Evolutionary conservation across 768 basidiomycete species (phyloP), one percentile per base, ranked within the genome.

Genomic region (Asterophora lycoperdoides): DNA sequence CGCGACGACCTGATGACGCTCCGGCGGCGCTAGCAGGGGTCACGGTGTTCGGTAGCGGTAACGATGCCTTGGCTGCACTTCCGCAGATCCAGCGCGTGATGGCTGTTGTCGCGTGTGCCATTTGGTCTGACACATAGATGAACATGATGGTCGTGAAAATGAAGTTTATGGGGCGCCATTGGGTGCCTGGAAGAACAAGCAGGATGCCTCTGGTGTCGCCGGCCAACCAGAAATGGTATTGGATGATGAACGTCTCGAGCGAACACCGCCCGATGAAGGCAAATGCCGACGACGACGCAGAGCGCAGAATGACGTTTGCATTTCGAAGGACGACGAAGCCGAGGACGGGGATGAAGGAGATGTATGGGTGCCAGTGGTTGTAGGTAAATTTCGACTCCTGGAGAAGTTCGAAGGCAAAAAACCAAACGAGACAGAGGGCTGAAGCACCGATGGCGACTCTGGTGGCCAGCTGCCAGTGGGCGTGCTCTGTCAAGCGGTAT

Each of bases 241-340:
- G 92, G 49, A 94, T 79, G 60, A 94, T 86, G 64, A 93, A 96
- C 0, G 91, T 86, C 67, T 96, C 93, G 46, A 95, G 76, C 4
- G 91, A 93, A 66, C 89, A 93, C 61, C 73, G 81, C 34, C 93
- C 93, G 44, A 94, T 75, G 68, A 89, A 91, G 19, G 81, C 81
- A 68, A 93, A 94, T 23, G 80, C 66, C 11, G 70, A 73, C 9
- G 84, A 88, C 17, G 79, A 79, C 32, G 74, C 76, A 2, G 87
- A 87, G 34, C 93, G 84, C 37, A 94, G 70, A 43, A 79, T 68
- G 2, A 75, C 69, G 38, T 71, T 91, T 15, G 89, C 80, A 56
- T 93, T 93, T 54, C 93, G 78, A n/a, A 94, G 71, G 32, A 77
- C 65, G 48, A 79, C 73, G 66, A 89, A 94, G 2, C 86, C 81